Conservation (phyloP, 2,329 filamentous ascomycete genomes). For the Trichoderma sp. region DNA sequence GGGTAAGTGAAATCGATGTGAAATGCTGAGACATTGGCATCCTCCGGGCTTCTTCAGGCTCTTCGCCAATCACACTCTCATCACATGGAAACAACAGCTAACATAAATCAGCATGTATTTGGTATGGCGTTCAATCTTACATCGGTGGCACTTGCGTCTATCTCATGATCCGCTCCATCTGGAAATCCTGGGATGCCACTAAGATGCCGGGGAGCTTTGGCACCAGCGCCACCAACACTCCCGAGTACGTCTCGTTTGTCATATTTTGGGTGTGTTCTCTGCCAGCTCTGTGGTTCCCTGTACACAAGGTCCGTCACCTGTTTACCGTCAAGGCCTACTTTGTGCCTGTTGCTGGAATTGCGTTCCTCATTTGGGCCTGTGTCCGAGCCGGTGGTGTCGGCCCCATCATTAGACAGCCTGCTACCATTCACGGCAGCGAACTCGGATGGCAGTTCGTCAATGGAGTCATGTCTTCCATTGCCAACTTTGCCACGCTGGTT, state of each 20-base stretch:
- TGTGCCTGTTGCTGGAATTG: conserved; percentile 77
- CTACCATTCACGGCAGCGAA: conserved; percentile 60
- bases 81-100: neutral
- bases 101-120: conserved; percentile 63
- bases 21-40: neutral
- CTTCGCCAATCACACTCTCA: neutral
- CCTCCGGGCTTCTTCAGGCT: neutral
- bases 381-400: conserved; percentile 79
- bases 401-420: conserved; percentile 71
- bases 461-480: conserved; percentile 84
- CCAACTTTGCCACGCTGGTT: conserved; percentile 88
- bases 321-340: conserved; percentile 89
- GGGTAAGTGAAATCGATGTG: conserved; percentile 39
- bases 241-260: conserved; percentile 78
- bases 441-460: conserved; percentile 81
- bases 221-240: conserved; percentile 64
- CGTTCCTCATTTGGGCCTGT: conserved; percentile 85
- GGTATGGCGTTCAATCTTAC: conserved; percentile 83
- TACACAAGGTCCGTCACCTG: conserved; percentile 82
- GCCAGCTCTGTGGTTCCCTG: conserved; percentile 84
- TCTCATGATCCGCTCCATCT: conserved; percentile 85
- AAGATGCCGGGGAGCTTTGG: conserved; percentile 67
- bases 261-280: conserved; percentile 80
- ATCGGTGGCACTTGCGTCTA: conserved; percentile 84
- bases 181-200: conserved; percentile 62